A percentile compares a stretch with the other conserved stretches of the same genome.
Conservation (phyloP, 345 rosid genomes). For the Corchorus olitorius region DNA sequence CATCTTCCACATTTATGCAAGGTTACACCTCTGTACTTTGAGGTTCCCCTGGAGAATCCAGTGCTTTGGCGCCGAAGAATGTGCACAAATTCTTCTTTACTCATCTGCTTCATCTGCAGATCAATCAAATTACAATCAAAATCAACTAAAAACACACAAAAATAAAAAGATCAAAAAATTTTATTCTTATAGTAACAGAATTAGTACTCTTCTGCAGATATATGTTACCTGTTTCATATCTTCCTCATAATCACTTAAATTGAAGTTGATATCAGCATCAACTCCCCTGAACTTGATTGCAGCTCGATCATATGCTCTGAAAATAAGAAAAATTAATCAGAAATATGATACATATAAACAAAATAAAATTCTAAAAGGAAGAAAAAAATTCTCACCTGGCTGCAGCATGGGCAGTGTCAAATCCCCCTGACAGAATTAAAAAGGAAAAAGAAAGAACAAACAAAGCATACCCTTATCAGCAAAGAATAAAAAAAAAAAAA, state of each 20-base stretch:
- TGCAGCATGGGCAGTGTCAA: slow-evolving; percentile 95
- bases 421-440: slow-evolving; percentile 62
- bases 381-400: slow-evolving; percentile 32
- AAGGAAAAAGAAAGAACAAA: not conserved
- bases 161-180: not conserved
- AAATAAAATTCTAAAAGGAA: not conserved
- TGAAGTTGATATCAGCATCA: slow-evolving; percentile 70
- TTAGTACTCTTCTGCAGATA: too few species aligned
- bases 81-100: slow-evolving; percentile 67
- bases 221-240: slow-evolving; percentile 55
- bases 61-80: slow-evolving; percentile 65
- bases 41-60: slow-evolving; percentile 64
- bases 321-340: not conserved
- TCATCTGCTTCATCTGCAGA: slow-evolving; percentile 46
- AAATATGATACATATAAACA: not conserved
- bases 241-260: slow-evolving; percentile 53
- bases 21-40: slow-evolving; percentile 58
- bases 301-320: slow-evolving; percentile 74
- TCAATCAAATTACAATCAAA: not conserved
- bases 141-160: not conserved
- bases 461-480: slow-evolving; percentile 11
- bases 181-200: not conserved
- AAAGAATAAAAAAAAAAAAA: slow-evolving; percentile 12
- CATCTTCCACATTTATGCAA: slow-evolving; percentile 62
- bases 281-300: slow-evolving; percentile 75